Conservation (phyloP, 495 filamentous ascomycete species). For the Penicillium crystallinum region DNA sequence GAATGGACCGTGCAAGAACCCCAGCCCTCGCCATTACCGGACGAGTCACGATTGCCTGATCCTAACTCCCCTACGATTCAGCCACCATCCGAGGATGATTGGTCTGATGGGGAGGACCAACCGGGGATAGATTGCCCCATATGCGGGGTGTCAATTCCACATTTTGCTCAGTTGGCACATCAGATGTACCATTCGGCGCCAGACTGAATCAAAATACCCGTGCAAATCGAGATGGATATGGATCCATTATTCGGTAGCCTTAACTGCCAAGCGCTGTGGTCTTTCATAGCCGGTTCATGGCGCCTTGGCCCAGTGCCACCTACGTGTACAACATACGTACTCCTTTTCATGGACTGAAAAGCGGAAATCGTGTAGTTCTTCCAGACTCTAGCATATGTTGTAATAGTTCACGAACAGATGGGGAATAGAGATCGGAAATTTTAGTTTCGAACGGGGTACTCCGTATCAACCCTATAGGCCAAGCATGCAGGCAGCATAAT, state of each 20-base stretch:
- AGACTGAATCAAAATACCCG: neutral
- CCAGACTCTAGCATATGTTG: too few species aligned
- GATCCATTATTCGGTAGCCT: constrained; percentile 9
- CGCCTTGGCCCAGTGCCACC: constrained; percentile 1
- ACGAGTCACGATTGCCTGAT: neutral
- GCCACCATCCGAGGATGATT: constrained; percentile 7
- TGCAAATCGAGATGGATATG: neutral
- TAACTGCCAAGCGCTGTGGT: neutral
- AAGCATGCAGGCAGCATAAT: neutral
- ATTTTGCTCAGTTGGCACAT: constrained; percentile 71
- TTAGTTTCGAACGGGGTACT: too few species aligned
- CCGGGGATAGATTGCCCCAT: constrained; percentile 42
- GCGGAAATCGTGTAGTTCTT: too few species aligned
- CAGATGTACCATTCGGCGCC: constrained; percentile 55
- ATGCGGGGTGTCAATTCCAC: constrained; percentile 62
- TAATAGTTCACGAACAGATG: too few species aligned
- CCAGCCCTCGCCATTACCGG: neutral
- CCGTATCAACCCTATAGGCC: too few species aligned
- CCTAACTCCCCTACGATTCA: constrained; percentile 7
- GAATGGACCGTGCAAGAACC: constrained; percentile 46
- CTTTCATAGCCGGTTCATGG: neutral
- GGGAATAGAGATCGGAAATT: too few species aligned
- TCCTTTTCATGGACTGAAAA: neutral
- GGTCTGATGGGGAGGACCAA: constrained; percentile 37
- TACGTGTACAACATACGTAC: neutral